phyloP scores from a whole-genome alignment of 768 basidiomycete genomes.

The Rhizopogon salebrosus region DNA sequence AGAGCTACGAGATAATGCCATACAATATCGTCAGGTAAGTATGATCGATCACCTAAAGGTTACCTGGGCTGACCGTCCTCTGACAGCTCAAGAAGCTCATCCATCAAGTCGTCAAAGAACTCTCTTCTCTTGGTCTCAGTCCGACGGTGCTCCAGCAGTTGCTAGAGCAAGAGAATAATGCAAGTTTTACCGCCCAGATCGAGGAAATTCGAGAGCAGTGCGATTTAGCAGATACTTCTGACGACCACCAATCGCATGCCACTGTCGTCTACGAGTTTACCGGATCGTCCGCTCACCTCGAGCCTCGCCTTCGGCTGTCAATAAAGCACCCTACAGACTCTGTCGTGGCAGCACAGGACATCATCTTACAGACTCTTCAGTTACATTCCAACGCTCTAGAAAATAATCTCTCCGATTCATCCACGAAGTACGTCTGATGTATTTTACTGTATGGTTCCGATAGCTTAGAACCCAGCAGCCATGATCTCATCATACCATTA shows the following conservation, averaged over 20 bases:
- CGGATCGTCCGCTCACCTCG: conserved; percentile 39
- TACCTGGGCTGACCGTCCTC: background rate
- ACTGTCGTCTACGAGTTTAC: conserved; percentile 55
- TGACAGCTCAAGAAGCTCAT: conserved; percentile 85
- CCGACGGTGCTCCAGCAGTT: conserved; percentile 44
- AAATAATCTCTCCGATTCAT: background rate
- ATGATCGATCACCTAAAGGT: too few relatives aligned
- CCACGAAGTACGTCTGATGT: background rate
- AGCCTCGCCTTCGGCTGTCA: conserved; percentile 55
- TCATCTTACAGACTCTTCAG: conserved; percentile 6
- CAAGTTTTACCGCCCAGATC: conserved; percentile 1
- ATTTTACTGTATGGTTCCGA: background rate
- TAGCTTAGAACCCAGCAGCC: conserved; percentile 3
- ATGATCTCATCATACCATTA: conserved; percentile 73
- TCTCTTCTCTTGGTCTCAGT: conserved; percentile 61
- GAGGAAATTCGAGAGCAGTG: conserved; percentile 4
- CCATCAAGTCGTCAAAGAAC: conserved; percentile 74
- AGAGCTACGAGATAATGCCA: conserved; percentile 71
- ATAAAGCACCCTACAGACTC: conserved; percentile 19
- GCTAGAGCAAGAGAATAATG: conserved; percentile 18
- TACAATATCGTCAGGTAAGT: conserved; percentile 76
- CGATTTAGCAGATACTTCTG: background rate
- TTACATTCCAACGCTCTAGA: background rate
- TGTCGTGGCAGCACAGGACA: conserved; percentile 8
- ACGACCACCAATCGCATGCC: conserved; percentile 3